These are phyloP conservation scores for Exutisphaerella laricina DNA, from an alignment of 2,329 filamentous ascomycete species.

Conservation along the genomic window DNA sequence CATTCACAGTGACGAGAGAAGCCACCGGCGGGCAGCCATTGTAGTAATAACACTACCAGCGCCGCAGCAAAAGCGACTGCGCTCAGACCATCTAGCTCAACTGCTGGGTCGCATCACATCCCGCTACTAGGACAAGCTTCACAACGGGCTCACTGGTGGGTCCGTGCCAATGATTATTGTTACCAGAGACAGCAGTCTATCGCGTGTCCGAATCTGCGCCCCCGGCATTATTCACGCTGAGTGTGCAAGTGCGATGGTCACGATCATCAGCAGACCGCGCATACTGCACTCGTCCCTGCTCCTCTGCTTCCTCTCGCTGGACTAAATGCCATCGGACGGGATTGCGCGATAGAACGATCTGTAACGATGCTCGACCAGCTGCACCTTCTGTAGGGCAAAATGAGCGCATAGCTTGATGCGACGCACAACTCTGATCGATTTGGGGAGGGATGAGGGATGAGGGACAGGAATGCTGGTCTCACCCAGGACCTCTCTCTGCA, in stretches of 20 bases:
- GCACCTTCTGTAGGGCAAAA: neutral
- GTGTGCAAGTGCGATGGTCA: neutral
- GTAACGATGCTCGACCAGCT: no score
- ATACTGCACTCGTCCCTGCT: no score
- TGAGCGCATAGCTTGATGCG: neutral
- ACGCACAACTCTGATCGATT: conserved; percentile 4
- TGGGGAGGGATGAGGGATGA: conserved; percentile 3
- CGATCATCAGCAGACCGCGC: no score
- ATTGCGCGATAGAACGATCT: neutral
- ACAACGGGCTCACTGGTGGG: conserved; percentile 7
- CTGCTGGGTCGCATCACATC: conserved; percentile 2
- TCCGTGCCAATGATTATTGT: neutral
- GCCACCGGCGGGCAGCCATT: neutral
- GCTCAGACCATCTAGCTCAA: no score
- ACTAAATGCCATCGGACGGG: neutral
- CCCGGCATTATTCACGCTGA: neutral
- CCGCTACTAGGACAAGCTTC: conserved; percentile 5
- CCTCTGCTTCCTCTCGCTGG: no score
- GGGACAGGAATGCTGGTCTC: conserved; percentile 5
- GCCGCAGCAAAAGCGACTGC: no score
- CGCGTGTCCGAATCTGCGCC: conserved; percentile 10
- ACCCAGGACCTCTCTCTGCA: no score
- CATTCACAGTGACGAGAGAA: conserved; percentile 1
- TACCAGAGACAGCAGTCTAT: conserved; percentile 3
- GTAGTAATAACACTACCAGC: conserved; percentile 1